phyloP scores from a whole-genome alignment of 305 asterid species.

The Fraxinus nigra region DNA sequence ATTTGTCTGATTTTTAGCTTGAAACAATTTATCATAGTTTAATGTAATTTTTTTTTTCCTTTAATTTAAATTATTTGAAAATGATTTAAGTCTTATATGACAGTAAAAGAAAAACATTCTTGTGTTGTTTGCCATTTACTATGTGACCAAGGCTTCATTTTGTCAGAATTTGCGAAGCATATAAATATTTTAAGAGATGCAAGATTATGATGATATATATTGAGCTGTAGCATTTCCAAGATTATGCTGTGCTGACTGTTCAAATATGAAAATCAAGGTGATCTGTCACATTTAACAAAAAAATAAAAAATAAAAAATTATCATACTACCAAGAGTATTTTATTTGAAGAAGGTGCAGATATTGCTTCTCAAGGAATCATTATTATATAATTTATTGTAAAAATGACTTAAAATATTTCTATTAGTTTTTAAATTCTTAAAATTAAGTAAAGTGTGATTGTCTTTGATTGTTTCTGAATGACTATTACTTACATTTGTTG shows the following conservation, averaged over 20 bases:
- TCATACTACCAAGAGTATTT: neutral
- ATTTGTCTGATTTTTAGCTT: constrained; percentile 7
- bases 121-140: neutral
- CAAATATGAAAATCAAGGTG: neutral
- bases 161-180: constrained; percentile 2
- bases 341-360: neutral
- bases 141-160: neutral
- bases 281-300: constrained; percentile 11
- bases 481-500: constrained; percentile 22
- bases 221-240: neutral
- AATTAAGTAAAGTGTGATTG: neutral
- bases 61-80: neutral
- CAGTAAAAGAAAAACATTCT: neutral
- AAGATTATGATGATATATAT: neutral
- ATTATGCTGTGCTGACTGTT: neutral
- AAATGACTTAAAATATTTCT: constrained; percentile 3
- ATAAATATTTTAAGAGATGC: constrained; percentile 3
- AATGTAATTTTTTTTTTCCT: neutral
- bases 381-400: neutral
- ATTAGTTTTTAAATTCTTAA: neutral
- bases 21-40: neutral
- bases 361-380: neutral
- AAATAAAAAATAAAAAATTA: neutral
- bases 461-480: neutral
- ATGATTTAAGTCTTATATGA: neutral